phyloP scores from a whole-genome alignment of 768 basidiomycete genomes.

The Dentipellis sp. region DNA sequence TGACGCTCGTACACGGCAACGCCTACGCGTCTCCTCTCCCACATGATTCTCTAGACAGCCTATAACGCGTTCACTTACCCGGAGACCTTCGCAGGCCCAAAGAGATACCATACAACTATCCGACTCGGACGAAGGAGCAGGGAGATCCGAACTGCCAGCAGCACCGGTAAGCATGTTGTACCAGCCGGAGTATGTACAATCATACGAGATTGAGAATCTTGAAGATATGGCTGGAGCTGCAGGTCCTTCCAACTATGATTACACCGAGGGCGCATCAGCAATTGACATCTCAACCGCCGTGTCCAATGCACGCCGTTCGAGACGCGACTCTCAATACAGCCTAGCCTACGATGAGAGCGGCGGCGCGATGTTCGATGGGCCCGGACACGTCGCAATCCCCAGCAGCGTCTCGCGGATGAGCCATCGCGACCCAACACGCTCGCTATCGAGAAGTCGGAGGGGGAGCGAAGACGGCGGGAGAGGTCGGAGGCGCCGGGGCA shows the following conservation, averaged over 20 bases:
- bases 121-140: no score
- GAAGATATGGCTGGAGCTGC: background rate
- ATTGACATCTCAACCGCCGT: constrained; percentile 61
- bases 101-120: no score
- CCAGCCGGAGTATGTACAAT: no score
- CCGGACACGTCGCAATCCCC: constrained; percentile 52
- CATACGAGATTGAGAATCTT: background rate
- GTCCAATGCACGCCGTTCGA: constrained; percentile 38
- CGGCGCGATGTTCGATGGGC: constrained; percentile 71
- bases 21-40: no score
- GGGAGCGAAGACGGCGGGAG: constrained; percentile 20
- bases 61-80: no score
- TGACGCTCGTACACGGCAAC: no score
- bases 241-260: constrained; percentile 37
- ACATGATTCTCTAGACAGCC: no score
- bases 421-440: constrained; percentile 2
- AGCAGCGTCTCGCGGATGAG: constrained; percentile 74
- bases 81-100: no score
- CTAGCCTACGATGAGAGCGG: constrained; percentile 50
- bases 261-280: constrained; percentile 80
- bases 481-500: constrained; percentile 5
- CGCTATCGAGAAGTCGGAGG: constrained; percentile 43
- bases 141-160: no score
- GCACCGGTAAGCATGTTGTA: no score
- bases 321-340: constrained; percentile 63